Percentiles rank a stretch among this genome's conserved stretches.
phyloP scores from a whole-genome alignment of 2,329 filamentous ascomycete species.

The Plectosphaerella cucumerina region DNA sequence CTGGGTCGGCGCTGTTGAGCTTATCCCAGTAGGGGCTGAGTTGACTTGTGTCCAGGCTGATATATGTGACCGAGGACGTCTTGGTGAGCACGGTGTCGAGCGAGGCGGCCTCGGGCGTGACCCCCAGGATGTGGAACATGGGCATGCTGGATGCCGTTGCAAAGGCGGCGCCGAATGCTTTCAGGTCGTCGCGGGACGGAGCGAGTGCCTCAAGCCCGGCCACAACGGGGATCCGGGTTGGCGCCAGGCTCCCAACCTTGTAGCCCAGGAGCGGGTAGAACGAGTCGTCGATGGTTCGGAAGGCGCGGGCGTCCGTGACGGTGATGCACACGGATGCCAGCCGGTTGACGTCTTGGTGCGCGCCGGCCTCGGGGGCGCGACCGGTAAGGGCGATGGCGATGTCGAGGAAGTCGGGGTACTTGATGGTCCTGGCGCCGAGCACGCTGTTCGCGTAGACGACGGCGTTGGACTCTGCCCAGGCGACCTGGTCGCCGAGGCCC shows the following conservation, averaged over 20 bases:
- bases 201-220: constrained; percentile 22
- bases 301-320: neutral
- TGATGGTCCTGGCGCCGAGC: constrained; percentile 36
- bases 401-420: constrained; percentile 41
- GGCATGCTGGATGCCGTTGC: constrained; percentile 34
- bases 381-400: constrained; percentile 38
- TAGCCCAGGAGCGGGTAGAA: constrained; percentile 36
- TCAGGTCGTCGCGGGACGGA: constrained; percentile 26
- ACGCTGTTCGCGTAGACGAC: constrained; percentile 42
- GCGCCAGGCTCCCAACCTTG: constrained; percentile 23
- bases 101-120: constrained; percentile 31
- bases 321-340: constrained; percentile 32
- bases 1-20: constrained; percentile 8
- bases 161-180: constrained; percentile 40
- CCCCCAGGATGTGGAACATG: constrained; percentile 37
- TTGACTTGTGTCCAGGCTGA: neutral
- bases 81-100: constrained; percentile 3
- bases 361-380: constrained; percentile 42
- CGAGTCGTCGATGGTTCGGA: constrained; percentile 25
- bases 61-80: neutral
- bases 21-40: constrained; percentile 4
- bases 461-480: constrained; percentile 41
- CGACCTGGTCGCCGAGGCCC: constrained; percentile 30
- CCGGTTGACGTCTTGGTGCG: constrained; percentile 34
- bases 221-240: constrained; percentile 27